Base-by-base conservation (phyloP, 768 basidiomycete species). In the Albatrellus ellisii region DNA sequence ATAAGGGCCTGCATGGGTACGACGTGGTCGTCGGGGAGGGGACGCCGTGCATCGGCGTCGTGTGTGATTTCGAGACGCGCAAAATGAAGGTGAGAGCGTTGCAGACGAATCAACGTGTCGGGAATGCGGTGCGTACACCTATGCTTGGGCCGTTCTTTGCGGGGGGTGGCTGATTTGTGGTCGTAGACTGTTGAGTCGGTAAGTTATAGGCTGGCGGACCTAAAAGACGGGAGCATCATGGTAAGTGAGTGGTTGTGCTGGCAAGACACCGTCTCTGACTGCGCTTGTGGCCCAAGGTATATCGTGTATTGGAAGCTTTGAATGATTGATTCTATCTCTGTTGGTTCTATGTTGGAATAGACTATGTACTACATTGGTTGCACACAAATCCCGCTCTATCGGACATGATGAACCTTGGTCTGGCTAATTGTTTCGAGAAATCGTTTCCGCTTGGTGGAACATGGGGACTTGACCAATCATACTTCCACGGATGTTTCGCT, bases 201-300 rank as follows among this genome's bases (percentile, higher is more conserved):
- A n/a, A 90, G 82, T 53, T 94, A 91, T 63, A 72, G 85, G 42
- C 61, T 90, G 58, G 88, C 92, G 31, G 90, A 92, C 65, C 56
- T 92, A 52, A 91, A 91, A 65, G 84, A 77, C 53, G 90, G 90
- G 9, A 62, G 66, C 20, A 72, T 89, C 32, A 82, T 86, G 73
- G 87, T 88, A 45, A 49, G 58, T 51, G 17, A 36, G 14, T 41
- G 25, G 6, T 24, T 12, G 27, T 36, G 4, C 25, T 21, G 22
- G n/a, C n/a, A n/a, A n/a, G n/a, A n/a, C n/a, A n/a, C n/a, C 12
- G 10, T 29, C 4, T 24, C 17, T 10, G 22, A 26, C 6, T 18
- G n/a, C 36, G 48, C 22, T 47, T 21, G 21, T 17, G 7, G 17
- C n/a, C 35, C 11, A 20, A 60, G 56, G 53, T 60, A 26, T 60